A percentile compares a stretch with the other conserved stretches of the same genome.
Evolutionary conservation across 176 grass and related monocot genomes (phyloP).

Genomic region (Aegilops speltoides): DNA sequence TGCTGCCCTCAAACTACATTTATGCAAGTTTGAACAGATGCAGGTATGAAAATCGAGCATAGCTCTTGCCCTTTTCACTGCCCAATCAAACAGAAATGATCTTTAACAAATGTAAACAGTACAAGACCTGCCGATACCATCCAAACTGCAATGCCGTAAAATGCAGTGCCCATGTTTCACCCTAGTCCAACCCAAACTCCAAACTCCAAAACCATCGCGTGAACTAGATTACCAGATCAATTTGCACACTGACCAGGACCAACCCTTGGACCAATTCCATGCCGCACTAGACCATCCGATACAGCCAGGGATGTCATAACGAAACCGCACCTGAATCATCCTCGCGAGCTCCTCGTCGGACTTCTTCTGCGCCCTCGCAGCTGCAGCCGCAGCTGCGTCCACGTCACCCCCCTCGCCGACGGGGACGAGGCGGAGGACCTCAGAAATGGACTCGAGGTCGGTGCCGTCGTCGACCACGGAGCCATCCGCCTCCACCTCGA

Average conservation of each 20-base stretch:
- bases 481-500: slow-evolving; percentile 60
- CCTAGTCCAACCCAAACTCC: neutral
- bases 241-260: neutral
- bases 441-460: slow-evolving; percentile 56
- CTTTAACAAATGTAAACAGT: slow-evolving; percentile 1
- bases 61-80: neutral
- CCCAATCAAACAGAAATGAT: slow-evolving; percentile 8
- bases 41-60: neutral
- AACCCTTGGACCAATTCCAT: neutral
- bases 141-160: neutral
- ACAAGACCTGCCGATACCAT: neutral
- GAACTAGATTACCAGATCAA: neutral
- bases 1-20: neutral
- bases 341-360: slow-evolving; percentile 80
- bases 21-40: slow-evolving; percentile 13
- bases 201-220: neutral
- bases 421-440: slow-evolving; percentile 52
- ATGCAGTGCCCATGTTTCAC: slow-evolving; percentile 1
- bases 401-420: slow-evolving; percentile 16
- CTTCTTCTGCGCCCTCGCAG: slow-evolving; percentile 41
- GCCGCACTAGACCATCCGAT: neutral
- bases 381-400: slow-evolving; percentile 6
- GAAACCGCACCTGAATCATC: slow-evolving; percentile 54
- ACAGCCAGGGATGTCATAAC: neutral
- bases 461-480: slow-evolving; percentile 56